Base-by-base conservation (phyloP, 495 filamentous ascomycete genomes). In the Podospora pseudopauciseta region DNA sequence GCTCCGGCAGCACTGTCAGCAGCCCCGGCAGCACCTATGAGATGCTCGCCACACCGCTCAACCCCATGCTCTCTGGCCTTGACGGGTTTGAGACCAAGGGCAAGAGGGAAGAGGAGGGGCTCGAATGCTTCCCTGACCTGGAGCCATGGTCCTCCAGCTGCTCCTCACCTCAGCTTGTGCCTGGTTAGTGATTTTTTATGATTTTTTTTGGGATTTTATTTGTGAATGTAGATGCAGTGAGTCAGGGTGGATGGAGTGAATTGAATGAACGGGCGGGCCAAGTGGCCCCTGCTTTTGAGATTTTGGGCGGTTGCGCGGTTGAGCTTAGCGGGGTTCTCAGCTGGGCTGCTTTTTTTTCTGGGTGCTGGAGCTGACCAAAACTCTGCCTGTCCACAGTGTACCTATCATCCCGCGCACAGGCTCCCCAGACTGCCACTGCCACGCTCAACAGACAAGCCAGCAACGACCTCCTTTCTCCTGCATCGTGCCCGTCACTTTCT, bases 131-230 rank as follows among this genome's bases (percentile, higher is more conserved):
- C 70, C 89, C 92, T 60, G 86, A 84, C 71, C 84, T 89, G 71
- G 91, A 94, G 15, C 27, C 59, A 67, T 96, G 91, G 39, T 20
- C n/a, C 89, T 80, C 88, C 53, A 87, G 87, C 73, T 89, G 87
- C 56, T 85, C 85, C 19, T 96, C 93, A 26, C 93, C 95, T 67
- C 92, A 92, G 9, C 85, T 98, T 84, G 95, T 93, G 75, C 95
- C 95, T 87, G 91, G 94, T 97, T 90, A 79, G 92, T 89, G 70
- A 7, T 16, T 68, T 63, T 63, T 73, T 71, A 68, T 23, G 23
- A 23, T 66, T 66, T 55, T 71, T 73, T 73, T 68, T 64, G n/a
- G 58, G 59, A 53, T 71, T 74, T 69, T 70, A 62, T 63, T 66
- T 74, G 16, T 57, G 28, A 57, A 26, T 67, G 53, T 74, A 20